Conservation (phyloP, 768 basidiomycete species). For the Gymnopilus dilepis region DNA sequence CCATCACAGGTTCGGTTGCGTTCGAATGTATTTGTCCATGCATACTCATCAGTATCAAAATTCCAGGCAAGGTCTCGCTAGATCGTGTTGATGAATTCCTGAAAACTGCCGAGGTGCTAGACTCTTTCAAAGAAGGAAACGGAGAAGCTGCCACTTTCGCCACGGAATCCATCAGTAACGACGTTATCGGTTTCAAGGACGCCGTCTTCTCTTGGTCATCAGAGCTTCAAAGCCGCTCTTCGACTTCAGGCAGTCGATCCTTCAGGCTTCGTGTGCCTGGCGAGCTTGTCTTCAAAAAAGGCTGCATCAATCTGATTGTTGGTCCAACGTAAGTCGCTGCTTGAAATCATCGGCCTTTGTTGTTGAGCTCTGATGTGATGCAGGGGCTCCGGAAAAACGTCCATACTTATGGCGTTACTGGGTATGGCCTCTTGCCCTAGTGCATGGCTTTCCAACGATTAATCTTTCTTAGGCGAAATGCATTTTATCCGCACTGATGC, state of each 20-base stretch:
- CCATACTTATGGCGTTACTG: conserved; percentile 61
- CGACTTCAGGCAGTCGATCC: conserved; percentile 22
- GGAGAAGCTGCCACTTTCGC: not conserved
- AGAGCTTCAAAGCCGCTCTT: not conserved
- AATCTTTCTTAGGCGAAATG: conserved; percentile 54
- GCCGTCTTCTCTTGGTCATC: conserved; percentile 11
- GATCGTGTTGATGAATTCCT: conserved; percentile 14
- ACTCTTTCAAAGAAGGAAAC: conserved; percentile 26
- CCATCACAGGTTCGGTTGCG: not conserved
- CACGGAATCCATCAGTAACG: not conserved
- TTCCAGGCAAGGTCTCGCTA: conserved; percentile 12
- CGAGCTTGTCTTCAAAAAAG: conserved; percentile 58
- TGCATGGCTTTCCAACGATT: not conserved
- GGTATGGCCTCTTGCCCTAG: too few species aligned
- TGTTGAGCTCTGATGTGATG: not conserved
- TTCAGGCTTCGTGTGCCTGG: conserved; percentile 58
- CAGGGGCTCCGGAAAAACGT: conserved; percentile 59
- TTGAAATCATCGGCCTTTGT: not conserved
- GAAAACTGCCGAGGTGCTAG: conserved; percentile 6
- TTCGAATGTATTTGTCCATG: not conserved
- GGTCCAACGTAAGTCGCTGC: conserved; percentile 49
- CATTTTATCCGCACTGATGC: conserved; percentile 58
- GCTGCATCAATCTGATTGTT: conserved; percentile 61
- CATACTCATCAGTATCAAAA: not conserved
- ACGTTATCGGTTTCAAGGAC: conserved; percentile 13